phyloP scores from a whole-genome alignment of 495 filamentous ascomycete genomes.

The Melanomma pulvis-pyrius region DNA sequence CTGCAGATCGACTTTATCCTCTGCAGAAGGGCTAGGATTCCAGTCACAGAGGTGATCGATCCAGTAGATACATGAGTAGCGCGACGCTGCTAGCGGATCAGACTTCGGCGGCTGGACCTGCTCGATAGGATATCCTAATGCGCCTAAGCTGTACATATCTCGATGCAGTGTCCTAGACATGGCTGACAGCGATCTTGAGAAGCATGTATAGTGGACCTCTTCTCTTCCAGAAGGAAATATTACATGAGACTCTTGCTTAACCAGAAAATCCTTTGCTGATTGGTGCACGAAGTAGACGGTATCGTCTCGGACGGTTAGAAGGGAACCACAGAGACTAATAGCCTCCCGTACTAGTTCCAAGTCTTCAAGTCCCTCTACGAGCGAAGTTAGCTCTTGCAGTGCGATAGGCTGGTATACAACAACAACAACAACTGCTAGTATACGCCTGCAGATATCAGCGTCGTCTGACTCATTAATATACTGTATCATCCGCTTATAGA shows the following conservation, averaged over 20 bases:
- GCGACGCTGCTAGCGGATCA: slow-evolving; percentile 4
- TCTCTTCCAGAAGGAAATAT: slow-evolving; percentile 24
- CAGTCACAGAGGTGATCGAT: slow-evolving; percentile 1
- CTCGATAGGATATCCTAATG: slow-evolving; percentile 15
- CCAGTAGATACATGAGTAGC: slow-evolving; percentile 4
- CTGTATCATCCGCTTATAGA: slow-evolving; percentile 44
- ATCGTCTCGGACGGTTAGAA: slow-evolving; percentile 6
- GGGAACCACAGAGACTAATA: slow-evolving; percentile 22
- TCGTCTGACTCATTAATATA: slow-evolving; percentile 39
- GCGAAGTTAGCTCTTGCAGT: not conserved
- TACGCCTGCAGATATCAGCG: slow-evolving; percentile 25
- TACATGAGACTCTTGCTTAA: not conserved
- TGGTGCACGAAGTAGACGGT: slow-evolving; percentile 8
- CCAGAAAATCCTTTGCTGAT: slow-evolving; percentile 10
- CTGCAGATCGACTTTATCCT: slow-evolving; percentile 6
- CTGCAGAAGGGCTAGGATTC: slow-evolving; percentile 32
- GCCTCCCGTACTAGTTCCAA: not conserved
- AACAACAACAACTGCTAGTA: not conserved
- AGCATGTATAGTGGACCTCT: slow-evolving; percentile 27
- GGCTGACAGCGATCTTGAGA: slow-evolving; percentile 37
- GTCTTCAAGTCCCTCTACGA: not conserved
- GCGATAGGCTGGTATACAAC: not conserved
- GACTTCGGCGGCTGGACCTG: not conserved
- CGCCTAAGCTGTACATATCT: slow-evolving; percentile 33
- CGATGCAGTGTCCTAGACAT: slow-evolving; percentile 39